Conservation (phyloP, 1,284 basidiomycete genomes). For the Mycosarcoma maydis region DNA sequence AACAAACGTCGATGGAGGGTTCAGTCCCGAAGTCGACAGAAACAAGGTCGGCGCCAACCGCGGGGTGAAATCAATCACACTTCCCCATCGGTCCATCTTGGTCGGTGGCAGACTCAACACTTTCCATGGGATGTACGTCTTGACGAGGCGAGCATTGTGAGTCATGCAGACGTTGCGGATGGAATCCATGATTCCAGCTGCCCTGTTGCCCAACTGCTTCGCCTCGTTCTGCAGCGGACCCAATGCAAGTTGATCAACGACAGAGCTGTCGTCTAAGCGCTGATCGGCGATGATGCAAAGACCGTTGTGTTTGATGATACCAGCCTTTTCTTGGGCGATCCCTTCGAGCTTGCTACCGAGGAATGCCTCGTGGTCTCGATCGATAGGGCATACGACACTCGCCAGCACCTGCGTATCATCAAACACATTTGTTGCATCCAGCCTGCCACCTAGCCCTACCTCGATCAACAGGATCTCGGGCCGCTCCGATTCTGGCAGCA, state of each 20-base stretch:
- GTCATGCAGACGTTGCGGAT: slow-evolving; percentile 40
- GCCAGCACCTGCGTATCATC: slow-evolving; percentile 77
- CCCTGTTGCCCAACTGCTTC: slow-evolving; percentile 25
- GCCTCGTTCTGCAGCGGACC: slow-evolving; percentile 44
- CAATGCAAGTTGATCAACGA: slow-evolving; percentile 30
- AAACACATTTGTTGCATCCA: slow-evolving; percentile 90
- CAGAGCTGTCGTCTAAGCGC: slow-evolving; percentile 13
- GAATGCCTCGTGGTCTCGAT: slow-evolving; percentile 90
- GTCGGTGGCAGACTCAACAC: slow-evolving; percentile 35
- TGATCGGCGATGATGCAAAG: slow-evolving; percentile 77
- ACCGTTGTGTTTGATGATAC: slow-evolving; percentile 77
- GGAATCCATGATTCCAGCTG: slow-evolving; percentile 49
- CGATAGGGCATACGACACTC: slow-evolving; percentile 84
- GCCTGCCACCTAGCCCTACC: slow-evolving; percentile 90
- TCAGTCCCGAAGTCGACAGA: slow-evolving; percentile 37
- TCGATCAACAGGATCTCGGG: slow-evolving; percentile 88
- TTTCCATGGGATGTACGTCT: slow-evolving; percentile 47
- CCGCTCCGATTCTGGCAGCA: slow-evolving; percentile 60
- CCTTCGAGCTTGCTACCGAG: slow-evolving; percentile 79
- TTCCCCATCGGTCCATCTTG: slow-evolving; percentile 23
- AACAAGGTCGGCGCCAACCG: slow-evolving; percentile 36
- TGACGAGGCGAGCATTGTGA: slow-evolving; percentile 40
- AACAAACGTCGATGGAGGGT: slow-evolving; percentile 45
- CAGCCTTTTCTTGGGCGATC: slow-evolving; percentile 86
- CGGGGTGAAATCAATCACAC: slow-evolving; percentile 27